Percentiles rank a stretch among this genome's conserved stretches.
phyloP scores from a whole-genome alignment of 306 rosid genomes.

The Ziziphus jujuba region DNA sequence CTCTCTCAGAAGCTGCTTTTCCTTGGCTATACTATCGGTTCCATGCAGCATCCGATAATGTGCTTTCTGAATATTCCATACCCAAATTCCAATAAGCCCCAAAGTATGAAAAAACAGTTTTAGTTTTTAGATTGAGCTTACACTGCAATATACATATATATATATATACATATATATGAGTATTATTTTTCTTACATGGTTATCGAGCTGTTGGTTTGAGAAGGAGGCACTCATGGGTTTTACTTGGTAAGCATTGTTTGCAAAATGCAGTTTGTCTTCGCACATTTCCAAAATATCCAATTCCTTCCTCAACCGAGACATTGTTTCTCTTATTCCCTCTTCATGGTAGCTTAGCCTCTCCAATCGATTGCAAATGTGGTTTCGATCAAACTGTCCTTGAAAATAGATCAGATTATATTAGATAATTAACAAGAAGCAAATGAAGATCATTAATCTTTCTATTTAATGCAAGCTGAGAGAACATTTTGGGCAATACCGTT shows the following conservation, averaged over 20 bases:
- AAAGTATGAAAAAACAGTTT: too few species aligned
- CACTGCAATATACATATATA: too few species aligned
- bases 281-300: conserved; percentile 9
- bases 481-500: neutral
- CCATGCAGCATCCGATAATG: conserved; percentile 30
- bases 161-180: too few species aligned
- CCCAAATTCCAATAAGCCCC: neutral
- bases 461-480: neutral
- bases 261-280: conserved; percentile 22
- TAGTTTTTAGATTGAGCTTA: too few species aligned
- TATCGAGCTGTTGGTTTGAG: conserved; percentile 19
- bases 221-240: conserved; percentile 14
- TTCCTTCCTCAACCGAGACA: neutral
- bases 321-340: neutral
- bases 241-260: conserved; percentile 20
- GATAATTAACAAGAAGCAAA: neutral
- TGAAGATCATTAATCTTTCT: neutral
- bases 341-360: neutral
- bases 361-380: neutral
- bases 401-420: neutral
- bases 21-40: conserved; percentile 21
- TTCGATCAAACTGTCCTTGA: neutral
- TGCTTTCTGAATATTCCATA: conserved; percentile 25
- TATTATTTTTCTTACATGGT: conserved; percentile 13
- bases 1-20: conserved; percentile 33